Base-by-base conservation (phyloP, 345 rosid species). In the Moricandia moricandioides region DNA sequence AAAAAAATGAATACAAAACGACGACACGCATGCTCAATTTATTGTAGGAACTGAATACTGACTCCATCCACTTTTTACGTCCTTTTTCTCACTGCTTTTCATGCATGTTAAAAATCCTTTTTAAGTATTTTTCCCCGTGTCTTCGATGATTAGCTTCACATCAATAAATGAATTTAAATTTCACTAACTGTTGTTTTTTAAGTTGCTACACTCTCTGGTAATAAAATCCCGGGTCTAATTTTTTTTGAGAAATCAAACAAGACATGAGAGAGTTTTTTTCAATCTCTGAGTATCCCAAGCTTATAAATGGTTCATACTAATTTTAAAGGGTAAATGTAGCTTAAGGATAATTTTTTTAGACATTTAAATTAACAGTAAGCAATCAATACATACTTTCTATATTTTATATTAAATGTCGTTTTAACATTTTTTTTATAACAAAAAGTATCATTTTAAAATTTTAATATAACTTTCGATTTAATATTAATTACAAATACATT, bases 1-100 rank as follows among this genome's bases (percentile, higher is more conserved):
- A 14, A 40, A 61, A 70, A 72, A 64, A 65, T 49, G 47, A 72
- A 31, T 33, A 31, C 5, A 78, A 76, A 35, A 82, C 79, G 86
- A 82, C 85, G 80, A 77, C 66, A 16, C 55, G 55, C 21, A 16
- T 49, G 55, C 55, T 9, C 21, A 49, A 49, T 49, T 49, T 49
- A 49, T 49, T 16, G 55, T 49, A 49, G 55, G 21, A 49, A 49
- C 55, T 49, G 55, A 7, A 49, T 49, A 49, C 21, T 49, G 55
- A 49, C 55, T 49, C 55, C 17, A 45, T 49, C 55, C 21, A 45
- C 21, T 49, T 49, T 49, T 49, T 14, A 49, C 21, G 55, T n/a
- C 55, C 55, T 21, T 49, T 49, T 49, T 49, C 55, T 49, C 55
- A 49, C 55, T 0, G 21, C 51, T 21, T 21, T 49, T 49, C 55